A percentile compares a stretch with the other conserved stretches of the same genome.
phyloP scores from a whole-genome alignment of 805 yeast genomes.

The Kluyveromyces starmeri region DNA sequence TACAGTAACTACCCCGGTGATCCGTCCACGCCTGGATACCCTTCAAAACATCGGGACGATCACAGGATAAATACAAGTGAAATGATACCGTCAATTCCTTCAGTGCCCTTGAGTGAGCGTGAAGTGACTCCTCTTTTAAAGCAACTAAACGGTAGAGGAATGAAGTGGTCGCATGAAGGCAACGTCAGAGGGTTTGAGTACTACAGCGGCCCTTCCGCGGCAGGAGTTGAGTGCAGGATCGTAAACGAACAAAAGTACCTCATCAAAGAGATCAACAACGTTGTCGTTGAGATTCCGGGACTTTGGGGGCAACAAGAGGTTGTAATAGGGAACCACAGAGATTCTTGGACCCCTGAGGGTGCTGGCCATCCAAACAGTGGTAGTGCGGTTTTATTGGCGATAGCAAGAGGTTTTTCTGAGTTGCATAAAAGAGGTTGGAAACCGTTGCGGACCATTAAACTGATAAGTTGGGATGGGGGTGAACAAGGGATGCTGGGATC shows the following conservation, averaged over 20 bases:
- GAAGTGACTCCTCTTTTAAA: conserved; percentile 36
- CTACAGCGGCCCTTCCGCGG: conserved; percentile 38
- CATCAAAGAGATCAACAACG: conserved; percentile 39
- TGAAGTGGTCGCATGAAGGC: conserved; percentile 33
- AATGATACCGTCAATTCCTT: conserved; percentile 44
- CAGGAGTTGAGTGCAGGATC: conserved; percentile 28
- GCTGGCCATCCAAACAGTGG: conserved; percentile 46
- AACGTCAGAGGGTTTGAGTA: conserved; percentile 36
- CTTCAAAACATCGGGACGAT: conserved; percentile 37
- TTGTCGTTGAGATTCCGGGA: conserved; percentile 49
- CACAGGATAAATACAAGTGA: conserved; percentile 34
- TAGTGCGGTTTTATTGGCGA: conserved; percentile 40
- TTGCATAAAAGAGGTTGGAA: conserved; percentile 50
- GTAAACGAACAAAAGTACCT: conserved; percentile 35
- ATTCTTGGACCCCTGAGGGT: conserved; percentile 41
- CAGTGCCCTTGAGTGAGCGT: conserved; percentile 39
- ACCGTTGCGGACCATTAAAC: conserved; percentile 59
- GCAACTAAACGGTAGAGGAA: conserved; percentile 32
- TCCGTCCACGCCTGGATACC: conserved; percentile 69
- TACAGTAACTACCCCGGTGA: conserved; percentile 61
- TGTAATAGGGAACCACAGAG: conserved; percentile 48
- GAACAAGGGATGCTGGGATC: conserved; percentile 68
- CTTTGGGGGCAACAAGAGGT: conserved; percentile 43
- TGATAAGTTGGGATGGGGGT: conserved; percentile 79
- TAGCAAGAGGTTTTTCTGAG: conserved; percentile 42